These are phyloP conservation scores for Penicillium olsonii DNA, from an alignment of 2,329 filamentous ascomycete genomes.

Conservation along the genomic window DNA sequence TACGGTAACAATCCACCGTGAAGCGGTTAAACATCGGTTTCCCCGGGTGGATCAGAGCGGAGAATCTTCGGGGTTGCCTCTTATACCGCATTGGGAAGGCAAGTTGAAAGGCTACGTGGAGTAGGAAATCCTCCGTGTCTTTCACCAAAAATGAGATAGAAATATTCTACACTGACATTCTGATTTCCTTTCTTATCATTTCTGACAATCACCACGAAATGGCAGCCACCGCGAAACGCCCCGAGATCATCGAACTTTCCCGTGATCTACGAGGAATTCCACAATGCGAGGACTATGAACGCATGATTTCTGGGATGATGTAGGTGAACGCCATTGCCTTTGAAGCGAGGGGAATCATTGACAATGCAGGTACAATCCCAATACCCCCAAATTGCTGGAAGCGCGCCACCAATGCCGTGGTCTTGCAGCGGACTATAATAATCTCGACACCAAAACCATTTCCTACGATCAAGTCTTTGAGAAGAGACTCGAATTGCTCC, in stretches of 20 bases:
- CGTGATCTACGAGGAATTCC: constrained; percentile 27
- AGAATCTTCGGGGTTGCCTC: too few species aligned
- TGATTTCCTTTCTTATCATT: too few species aligned
- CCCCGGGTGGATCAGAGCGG: too few species aligned
- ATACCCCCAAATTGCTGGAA: constrained; percentile 26
- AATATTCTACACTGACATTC: too few species aligned
- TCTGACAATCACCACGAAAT: too few species aligned
- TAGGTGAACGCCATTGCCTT: constrained; percentile 17
- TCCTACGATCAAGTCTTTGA: constrained; percentile 29
- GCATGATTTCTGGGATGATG: constrained; percentile 41
- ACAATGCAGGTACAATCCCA: constrained; percentile 32
- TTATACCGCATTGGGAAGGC: too few species aligned
- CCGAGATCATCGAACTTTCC: constrained; percentile 34
- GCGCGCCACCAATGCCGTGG: constrained; percentile 32
- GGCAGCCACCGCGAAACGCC: constrained; percentile 29
- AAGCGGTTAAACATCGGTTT: too few species aligned
- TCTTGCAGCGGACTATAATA: constrained; percentile 32
- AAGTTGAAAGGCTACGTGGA: too few species aligned
- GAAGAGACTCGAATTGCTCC: constrained; percentile 27
- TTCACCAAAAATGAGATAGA: too few species aligned
- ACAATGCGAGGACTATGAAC: constrained; percentile 36
- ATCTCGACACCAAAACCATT: constrained; percentile 26
- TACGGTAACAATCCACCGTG: too few species aligned
- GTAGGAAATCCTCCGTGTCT: too few species aligned
- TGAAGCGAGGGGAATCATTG: background rate